Conservation (phyloP, 768 basidiomycete species). For the Boletus tomentosulus region DNA sequence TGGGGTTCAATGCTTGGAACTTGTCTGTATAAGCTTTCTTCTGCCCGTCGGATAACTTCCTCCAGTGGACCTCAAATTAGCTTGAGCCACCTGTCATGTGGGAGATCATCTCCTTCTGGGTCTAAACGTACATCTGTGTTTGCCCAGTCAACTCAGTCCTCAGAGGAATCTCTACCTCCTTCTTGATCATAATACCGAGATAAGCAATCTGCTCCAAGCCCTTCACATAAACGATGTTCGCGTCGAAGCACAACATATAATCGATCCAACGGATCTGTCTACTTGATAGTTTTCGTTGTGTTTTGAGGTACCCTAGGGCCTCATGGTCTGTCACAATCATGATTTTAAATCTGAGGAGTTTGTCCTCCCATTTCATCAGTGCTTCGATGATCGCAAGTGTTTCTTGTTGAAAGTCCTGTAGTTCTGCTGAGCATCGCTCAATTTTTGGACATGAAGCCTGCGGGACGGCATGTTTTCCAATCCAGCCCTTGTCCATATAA, state of each 20-base stretch:
- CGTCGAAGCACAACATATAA: slow-evolving; percentile 27
- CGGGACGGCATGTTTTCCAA: no score
- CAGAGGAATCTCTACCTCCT: no score
- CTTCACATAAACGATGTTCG: slow-evolving; percentile 23
- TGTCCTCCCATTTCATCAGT: slow-evolving; percentile 32
- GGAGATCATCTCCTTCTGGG: background rate
- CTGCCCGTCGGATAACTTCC: no score
- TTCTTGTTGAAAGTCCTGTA: slow-evolving; percentile 1
- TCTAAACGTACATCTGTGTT: background rate
- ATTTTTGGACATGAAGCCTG: no score
- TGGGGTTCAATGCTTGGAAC: no score
- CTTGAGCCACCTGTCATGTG: background rate
- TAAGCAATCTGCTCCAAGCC: slow-evolving; percentile 23
- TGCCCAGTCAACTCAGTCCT: background rate
- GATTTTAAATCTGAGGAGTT: slow-evolving; percentile 24
- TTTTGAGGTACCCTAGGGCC: slow-evolving; percentile 29
- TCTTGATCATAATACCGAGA: slow-evolving; percentile 32
- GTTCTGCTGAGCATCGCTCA: background rate
- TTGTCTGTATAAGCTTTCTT: no score
- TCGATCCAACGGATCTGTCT: slow-evolving; percentile 28
- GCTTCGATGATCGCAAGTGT: slow-evolving; percentile 23
- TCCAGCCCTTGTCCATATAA: no score
- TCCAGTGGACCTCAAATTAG: no score
- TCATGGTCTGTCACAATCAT: slow-evolving; percentile 28
- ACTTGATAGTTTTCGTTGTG: slow-evolving; percentile 6